Base-by-base conservation (phyloP, 495 filamentous ascomycete genomes). In the Beverwykella pulmonaria region DNA sequence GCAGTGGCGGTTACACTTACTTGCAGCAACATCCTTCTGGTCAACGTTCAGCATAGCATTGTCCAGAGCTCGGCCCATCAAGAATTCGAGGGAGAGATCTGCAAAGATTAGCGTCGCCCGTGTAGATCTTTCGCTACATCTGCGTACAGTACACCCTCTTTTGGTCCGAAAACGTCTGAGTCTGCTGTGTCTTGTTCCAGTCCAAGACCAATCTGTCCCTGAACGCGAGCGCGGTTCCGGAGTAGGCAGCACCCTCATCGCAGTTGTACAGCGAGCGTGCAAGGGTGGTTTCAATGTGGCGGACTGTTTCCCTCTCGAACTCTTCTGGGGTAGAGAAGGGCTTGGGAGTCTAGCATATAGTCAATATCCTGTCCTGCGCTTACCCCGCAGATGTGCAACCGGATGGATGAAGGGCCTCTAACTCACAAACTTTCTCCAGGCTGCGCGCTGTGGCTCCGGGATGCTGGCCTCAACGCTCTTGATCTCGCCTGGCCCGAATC, bases 1-100 rank as follows among this genome's bases (percentile, higher is more conserved):
- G 22, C 52, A 47, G 14, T 20, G 29, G 25, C 3, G 22, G 1
- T 5, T 39, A n/a, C 4, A 62, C 75, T 39, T 79, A 92, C 90
- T 85, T 79, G 86, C 86, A 22, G 94, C 94, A 55, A 88, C 78
- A 72, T 91, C 86, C 78, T 98, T 98, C 79, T 91, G 80, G 10
- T 90, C 91, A 57, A 94, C 83, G 72, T 98, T 98, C 59, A 98
- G 84, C 91, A 98, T 97, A 30, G 95, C 92, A 87, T 98, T 98
- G 79, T 98, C 94, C 70, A 98, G 78, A 34, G 94, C 89, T 70
- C 94, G 82, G 25, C 94, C 94, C 94, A 98, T 98, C 62, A 98
- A 80, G 71, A 98, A 98, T 74, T 98, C 94, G 46, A 98, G 84
- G 30, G 92, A 96, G 46, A 98, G 82, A 76, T 98, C 85, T 86